Evolutionary conservation across 2,329 filamentous ascomycete species (phyloP).

Genomic region (Penicillium sp.): DNA sequence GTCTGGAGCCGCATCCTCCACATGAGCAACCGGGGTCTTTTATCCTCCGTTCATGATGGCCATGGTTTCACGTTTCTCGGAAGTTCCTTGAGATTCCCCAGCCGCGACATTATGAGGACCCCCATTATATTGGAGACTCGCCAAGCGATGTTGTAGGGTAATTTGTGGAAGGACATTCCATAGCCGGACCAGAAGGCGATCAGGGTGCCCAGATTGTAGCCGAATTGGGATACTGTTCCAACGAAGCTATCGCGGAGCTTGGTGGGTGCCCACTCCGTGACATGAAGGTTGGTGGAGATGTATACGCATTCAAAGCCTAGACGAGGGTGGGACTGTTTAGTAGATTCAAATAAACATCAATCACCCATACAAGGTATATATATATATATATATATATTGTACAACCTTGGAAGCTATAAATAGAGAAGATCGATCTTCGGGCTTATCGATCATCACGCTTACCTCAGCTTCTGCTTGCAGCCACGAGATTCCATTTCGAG

Average conservation of each 20-base stretch:
- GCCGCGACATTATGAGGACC: conserved; percentile 40
- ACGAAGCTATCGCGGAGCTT: too few relatives aligned
- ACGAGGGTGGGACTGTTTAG: conserved; percentile 36
- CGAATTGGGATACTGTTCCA: too few relatives aligned
- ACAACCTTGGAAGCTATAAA: neutral
- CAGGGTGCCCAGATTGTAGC: too few relatives aligned
- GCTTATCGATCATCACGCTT: conserved; percentile 13
- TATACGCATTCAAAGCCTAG: too few relatives aligned
- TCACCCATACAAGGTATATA: too few relatives aligned
- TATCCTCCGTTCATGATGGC: conserved; percentile 2
- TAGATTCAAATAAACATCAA: neutral
- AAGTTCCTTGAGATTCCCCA: conserved; percentile 32
- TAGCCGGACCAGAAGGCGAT: too few relatives aligned
- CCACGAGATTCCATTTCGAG: conserved; percentile 23
- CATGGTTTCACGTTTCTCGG: conserved; percentile 26
- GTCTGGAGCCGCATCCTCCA: neutral
- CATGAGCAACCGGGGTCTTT: conserved; percentile 3
- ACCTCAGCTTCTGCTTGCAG: conserved; percentile 30
- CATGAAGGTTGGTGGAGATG: too few relatives aligned
- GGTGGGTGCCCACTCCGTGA: too few relatives aligned
- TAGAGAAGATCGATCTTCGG: neutral
- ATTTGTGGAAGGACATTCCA: too few relatives aligned
- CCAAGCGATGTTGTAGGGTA: too few relatives aligned
- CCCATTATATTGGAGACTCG: too few relatives aligned
- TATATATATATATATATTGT: too few relatives aligned